Conservation (phyloP, 2,329 filamentous ascomycete genomes). For the Passalora sequoiae region DNA sequence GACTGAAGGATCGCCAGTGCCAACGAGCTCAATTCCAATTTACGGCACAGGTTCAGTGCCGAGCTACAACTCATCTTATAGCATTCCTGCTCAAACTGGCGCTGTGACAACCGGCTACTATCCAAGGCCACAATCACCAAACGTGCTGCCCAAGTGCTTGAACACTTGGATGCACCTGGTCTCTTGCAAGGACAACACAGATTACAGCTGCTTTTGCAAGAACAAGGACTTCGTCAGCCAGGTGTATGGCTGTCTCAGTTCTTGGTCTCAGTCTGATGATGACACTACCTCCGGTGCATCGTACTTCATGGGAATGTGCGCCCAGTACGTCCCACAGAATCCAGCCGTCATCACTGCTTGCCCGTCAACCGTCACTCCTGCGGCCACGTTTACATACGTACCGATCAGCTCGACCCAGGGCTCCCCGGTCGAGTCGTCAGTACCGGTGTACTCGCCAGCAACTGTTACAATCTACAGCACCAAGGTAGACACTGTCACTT, state of each 20-base stretch:
- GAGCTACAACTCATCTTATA: neutral
- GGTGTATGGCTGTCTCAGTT: conserved; percentile 74
- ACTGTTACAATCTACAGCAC: conserved; percentile 26
- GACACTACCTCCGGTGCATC: conserved; percentile 66
- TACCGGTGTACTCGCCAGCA: conserved; percentile 8
- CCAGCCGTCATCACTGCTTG: conserved; percentile 78
- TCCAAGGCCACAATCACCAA: conserved; percentile 50
- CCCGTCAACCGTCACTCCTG: conserved; percentile 53
- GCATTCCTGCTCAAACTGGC: conserved; percentile 6
- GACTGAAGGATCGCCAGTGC: neutral
- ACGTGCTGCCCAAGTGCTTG: conserved; percentile 77
- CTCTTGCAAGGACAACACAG: conserved; percentile 77
- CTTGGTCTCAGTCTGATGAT: conserved; percentile 63
- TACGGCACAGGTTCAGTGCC: conserved; percentile 1
- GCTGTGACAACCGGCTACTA: conserved; percentile 3
- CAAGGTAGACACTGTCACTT: conserved; percentile 36
- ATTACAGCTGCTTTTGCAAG: conserved; percentile 81
- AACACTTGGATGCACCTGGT: conserved; percentile 79
- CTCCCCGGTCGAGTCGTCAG: conserved; percentile 9
- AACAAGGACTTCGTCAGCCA: conserved; percentile 67
- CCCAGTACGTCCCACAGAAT: conserved; percentile 66
- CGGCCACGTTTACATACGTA: conserved; percentile 26
- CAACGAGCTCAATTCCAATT: conserved; percentile 1
- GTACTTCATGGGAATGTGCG: conserved; percentile 91
- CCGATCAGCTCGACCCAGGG: conserved; percentile 8